Evolutionary conservation across 805 yeast species (phyloP).

Genomic region (Ogataea ganodermae): DNA sequence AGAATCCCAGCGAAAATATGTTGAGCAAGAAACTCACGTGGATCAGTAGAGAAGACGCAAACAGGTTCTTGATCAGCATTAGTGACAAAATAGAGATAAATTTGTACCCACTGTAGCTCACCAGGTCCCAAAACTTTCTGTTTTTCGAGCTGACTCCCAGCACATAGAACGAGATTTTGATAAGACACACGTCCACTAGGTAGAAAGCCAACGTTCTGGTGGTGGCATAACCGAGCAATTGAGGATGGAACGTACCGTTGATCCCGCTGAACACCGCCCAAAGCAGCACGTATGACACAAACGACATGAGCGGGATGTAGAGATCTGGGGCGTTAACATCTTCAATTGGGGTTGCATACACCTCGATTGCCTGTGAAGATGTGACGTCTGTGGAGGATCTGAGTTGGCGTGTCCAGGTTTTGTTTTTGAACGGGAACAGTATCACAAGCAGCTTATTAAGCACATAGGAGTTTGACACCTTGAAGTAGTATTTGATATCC

Average conservation of each 20-base stretch:
- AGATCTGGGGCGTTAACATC: constrained; percentile 96
- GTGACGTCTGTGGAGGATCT: constrained; percentile 40
- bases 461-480: constrained; percentile 88
- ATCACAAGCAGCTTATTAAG: constrained; percentile 69
- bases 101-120: constrained; percentile 91
- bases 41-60: constrained; percentile 36
- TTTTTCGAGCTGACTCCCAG: constrained; percentile 64
- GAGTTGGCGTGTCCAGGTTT: constrained; percentile 72
- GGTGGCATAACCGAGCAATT: constrained; percentile 82
- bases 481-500: constrained; percentile 82
- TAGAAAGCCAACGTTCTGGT: constrained; percentile 85
- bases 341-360: constrained; percentile 73
- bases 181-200: constrained; percentile 68
- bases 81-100: constrained; percentile 76
- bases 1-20: constrained; percentile 60
- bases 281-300: constrained; percentile 79
- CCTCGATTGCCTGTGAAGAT: constrained; percentile 35
- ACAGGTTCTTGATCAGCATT: constrained; percentile 50
- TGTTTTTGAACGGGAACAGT: constrained; percentile 82
- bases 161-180: constrained; percentile 82
- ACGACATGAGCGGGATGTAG: constrained; percentile 93
- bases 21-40: constrained; percentile 45
- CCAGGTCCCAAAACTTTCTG: constrained; percentile 66
- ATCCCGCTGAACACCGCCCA: constrained; percentile 86
- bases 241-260: constrained; percentile 89